Evolutionary conservation across 441 rosid species (phyloP).

Genomic region (Iberis amara): DNA sequence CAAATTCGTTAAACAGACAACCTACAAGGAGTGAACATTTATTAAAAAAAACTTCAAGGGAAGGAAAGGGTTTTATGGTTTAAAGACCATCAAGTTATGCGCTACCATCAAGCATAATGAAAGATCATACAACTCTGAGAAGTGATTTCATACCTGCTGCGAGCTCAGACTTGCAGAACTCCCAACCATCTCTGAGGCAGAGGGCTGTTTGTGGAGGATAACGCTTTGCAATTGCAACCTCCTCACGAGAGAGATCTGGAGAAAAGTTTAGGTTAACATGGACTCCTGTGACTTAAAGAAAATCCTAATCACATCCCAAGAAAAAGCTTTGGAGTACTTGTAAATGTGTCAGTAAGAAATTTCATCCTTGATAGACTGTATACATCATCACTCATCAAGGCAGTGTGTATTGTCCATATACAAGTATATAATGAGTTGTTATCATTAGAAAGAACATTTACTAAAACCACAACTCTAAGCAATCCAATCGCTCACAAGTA

Average conservation of each 20-base stretch:
- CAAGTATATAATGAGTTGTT: too few species aligned
- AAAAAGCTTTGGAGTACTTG: slow-evolving; percentile 8
- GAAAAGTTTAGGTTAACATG: slow-evolving; percentile 26
- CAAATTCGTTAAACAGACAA: slow-evolving; percentile 1
- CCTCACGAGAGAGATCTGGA: slow-evolving; percentile 89
- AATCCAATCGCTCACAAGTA: too few species aligned
- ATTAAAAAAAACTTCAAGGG: slow-evolving; percentile 15
- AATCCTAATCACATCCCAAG: slow-evolving; percentile 7
- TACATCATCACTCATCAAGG: too few species aligned
- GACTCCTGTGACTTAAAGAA: slow-evolving; percentile 14
- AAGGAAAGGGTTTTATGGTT: slow-evolving; percentile 8
- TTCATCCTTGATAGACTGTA: too few species aligned
- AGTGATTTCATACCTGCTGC: slow-evolving; percentile 61
- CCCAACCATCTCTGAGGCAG: slow-evolving; percentile 99
- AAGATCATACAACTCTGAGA: slow-evolving; percentile 16
- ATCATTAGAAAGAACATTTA: too few species aligned
- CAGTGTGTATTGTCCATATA: too few species aligned
- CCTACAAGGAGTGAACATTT: not conserved
- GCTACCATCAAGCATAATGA: slow-evolving; percentile 21
- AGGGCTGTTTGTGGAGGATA: slow-evolving; percentile 82
- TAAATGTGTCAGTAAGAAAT: too few species aligned
- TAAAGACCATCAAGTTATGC: slow-evolving; percentile 2
- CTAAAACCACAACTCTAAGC: too few species aligned
- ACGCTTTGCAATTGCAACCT: slow-evolving; percentile 70
- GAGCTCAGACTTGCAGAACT: slow-evolving; percentile 78